Evolutionary conservation across 176 grass and related monocot species (phyloP).

Genomic region (Carex scoparia): DNA sequence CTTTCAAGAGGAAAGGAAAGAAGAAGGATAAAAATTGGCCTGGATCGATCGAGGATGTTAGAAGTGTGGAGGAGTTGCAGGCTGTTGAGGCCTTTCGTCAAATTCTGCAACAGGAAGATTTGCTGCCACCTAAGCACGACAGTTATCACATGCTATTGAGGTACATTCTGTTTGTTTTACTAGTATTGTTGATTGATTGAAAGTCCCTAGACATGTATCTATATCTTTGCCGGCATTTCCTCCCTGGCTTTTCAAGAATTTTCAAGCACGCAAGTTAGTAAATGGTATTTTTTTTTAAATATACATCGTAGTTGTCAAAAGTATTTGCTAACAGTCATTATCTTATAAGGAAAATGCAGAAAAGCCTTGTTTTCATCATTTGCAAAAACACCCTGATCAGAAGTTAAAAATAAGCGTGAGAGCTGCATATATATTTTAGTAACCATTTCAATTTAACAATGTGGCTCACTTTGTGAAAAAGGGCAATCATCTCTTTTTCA

Average conservation of each 20-base stretch:
- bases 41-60: constrained; percentile 61
- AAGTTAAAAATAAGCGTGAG: neutral
- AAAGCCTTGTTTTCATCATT: neutral
- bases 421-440: neutral
- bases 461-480: neutral
- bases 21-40: constrained; percentile 35
- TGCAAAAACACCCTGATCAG: neutral
- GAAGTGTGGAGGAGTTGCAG: constrained; percentile 59
- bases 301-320: neutral
- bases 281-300: neutral
- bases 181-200: neutral
- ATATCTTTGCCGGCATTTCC: neutral
- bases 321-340: neutral
- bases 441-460: neutral
- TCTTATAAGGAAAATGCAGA: neutral
- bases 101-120: constrained; percentile 42
- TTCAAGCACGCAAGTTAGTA: neutral
- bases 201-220: neutral
- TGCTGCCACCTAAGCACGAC: constrained; percentile 66
- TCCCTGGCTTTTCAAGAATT: neutral
- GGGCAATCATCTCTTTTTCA: neutral
- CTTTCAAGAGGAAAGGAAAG: constrained; percentile 56
- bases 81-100: constrained; percentile 58
- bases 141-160: constrained; percentile 85
- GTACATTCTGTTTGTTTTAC: constrained; percentile 25